phyloP scores from a whole-genome alignment of 805 yeast genomes.

The Lachancea mirantina region DNA sequence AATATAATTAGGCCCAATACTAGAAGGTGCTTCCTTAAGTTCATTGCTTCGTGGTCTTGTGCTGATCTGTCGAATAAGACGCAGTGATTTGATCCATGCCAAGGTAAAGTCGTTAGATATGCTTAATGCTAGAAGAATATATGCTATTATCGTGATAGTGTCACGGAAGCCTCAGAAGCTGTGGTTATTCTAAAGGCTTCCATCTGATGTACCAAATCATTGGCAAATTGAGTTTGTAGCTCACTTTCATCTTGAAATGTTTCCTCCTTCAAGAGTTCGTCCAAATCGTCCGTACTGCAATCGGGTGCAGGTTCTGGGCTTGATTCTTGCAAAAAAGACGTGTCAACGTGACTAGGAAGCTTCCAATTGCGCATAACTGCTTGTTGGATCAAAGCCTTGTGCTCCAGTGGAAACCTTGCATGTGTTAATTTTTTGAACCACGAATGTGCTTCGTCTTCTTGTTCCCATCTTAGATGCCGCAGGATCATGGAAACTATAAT shows the following conservation, averaged over 20 bases:
- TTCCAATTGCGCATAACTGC: conserved; percentile 21
- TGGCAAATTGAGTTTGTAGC: conserved; percentile 5
- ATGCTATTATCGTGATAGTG: too few relatives aligned
- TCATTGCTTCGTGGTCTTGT: not conserved
- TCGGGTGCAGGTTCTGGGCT: conserved; percentile 3
- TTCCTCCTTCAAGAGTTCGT: conserved; percentile 3
- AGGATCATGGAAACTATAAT: conserved; percentile 23
- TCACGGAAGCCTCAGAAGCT: too few relatives aligned
- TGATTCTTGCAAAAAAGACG: conserved; percentile 10
- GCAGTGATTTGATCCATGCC: not conserved
- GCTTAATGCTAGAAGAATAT: not conserved
- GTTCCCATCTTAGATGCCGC: conserved; percentile 13
- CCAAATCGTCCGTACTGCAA: conserved; percentile 1
- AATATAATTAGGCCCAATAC: not conserved
- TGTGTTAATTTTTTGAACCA: conserved; percentile 25
- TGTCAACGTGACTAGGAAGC: conserved; percentile 17
- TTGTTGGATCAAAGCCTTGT: conserved; percentile 15
- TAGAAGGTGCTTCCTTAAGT: not conserved
- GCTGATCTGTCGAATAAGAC: not conserved
- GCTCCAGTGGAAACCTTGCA: conserved; percentile 20
- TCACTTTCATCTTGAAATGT: conserved; percentile 7
- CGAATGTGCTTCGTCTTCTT: conserved; percentile 17
- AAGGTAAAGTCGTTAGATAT: conserved; percentile 2
- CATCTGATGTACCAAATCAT: conserved; percentile 6
- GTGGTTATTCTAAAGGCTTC: conserved; percentile 1